A percentile compares a stretch with the other conserved stretches of the same genome.
Evolutionary conservation across 2,329 filamentous ascomycete genomes (phyloP).

Genomic region (Stagonosporopsis vannaccii): DNA sequence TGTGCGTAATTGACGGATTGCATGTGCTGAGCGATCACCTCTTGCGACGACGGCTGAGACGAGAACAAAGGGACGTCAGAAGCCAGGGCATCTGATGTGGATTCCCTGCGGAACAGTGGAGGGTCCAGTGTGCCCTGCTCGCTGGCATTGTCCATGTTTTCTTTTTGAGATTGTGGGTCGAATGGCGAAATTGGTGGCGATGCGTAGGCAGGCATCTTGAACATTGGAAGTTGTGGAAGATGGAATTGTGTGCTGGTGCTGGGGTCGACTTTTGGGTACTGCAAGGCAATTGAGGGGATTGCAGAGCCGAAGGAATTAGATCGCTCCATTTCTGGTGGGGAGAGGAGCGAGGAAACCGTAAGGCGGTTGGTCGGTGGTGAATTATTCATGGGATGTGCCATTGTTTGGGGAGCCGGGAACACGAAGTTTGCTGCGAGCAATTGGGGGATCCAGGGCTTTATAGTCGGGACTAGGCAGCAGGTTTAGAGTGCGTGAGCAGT

Average conservation of each 20-base stretch:
- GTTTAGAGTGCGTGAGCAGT: background rate
- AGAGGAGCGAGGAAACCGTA: slow-evolving; percentile 50
- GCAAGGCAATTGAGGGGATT: slow-evolving; percentile 31
- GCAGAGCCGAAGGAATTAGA: slow-evolving; percentile 50
- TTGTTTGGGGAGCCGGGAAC: slow-evolving; percentile 16
- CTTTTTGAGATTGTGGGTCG: slow-evolving; percentile 46
- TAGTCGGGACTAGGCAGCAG: slow-evolving; percentile 16
- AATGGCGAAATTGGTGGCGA: slow-evolving; percentile 52
- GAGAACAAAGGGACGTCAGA: slow-evolving; percentile 46
- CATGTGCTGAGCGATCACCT: slow-evolving; percentile 48
- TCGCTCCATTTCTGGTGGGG: slow-evolving; percentile 51
- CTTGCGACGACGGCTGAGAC: slow-evolving; percentile 23
- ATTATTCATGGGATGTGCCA: slow-evolving; percentile 41
- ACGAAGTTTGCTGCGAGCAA: slow-evolving; percentile 29
- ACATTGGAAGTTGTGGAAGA: slow-evolving; percentile 20
- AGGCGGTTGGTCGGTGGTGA: slow-evolving; percentile 42
- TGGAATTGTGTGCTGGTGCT: slow-evolving; percentile 26
- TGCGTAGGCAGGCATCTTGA: slow-evolving; percentile 41
- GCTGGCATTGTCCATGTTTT: slow-evolving; percentile 42
- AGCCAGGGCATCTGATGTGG: slow-evolving; percentile 34
- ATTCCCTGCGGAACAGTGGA: slow-evolving; percentile 40
- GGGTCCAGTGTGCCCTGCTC: slow-evolving; percentile 45
- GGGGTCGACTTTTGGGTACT: slow-evolving; percentile 21
- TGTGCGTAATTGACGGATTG: slow-evolving; percentile 39
- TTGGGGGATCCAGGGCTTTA: slow-evolving; percentile 20